Conservation (phyloP, 2,329 filamentous ascomycete species). For the Nemania sp. region DNA sequence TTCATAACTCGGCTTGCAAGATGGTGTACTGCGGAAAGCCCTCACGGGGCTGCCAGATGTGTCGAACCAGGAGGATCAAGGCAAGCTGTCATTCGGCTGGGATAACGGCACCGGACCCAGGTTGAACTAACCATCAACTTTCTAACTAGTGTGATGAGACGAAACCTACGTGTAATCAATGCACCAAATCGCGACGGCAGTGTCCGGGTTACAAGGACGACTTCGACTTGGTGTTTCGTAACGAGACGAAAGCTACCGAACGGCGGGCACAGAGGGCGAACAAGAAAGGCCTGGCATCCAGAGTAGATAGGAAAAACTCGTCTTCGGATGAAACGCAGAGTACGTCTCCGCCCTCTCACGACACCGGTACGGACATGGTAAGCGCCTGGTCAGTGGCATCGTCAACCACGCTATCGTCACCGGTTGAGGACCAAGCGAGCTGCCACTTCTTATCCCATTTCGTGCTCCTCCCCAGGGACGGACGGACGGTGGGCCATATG, state of each 20-base stretch:
- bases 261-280: constrained; percentile 61
- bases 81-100: constrained; percentile 46
- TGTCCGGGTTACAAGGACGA: constrained; percentile 72
- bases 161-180: constrained; percentile 67
- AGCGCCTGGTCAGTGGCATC: constrained; percentile 38
- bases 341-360: background rate
- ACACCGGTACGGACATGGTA: constrained; percentile 26
- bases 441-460: constrained; percentile 66
- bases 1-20: constrained; percentile 26
- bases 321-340: constrained; percentile 17
- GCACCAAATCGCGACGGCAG: constrained; percentile 62
- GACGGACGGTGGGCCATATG: constrained; percentile 58
- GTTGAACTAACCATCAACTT: constrained; percentile 23
- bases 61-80: constrained; percentile 73
- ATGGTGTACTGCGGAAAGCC: constrained; percentile 71
- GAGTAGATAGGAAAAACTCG: constrained; percentile 35
- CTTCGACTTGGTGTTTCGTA: constrained; percentile 72
- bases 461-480: constrained; percentile 56
- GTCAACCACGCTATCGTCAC: constrained; percentile 50
- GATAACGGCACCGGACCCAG: background rate
- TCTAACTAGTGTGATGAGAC: constrained; percentile 64
- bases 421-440: constrained; percentile 57
- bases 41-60: constrained; percentile 73
- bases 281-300: constrained; percentile 50
- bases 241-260: constrained; percentile 71